Evolutionary conservation across 2,329 filamentous ascomycete species (phyloP).

Genomic region (Cladosporium sp.): DNA sequence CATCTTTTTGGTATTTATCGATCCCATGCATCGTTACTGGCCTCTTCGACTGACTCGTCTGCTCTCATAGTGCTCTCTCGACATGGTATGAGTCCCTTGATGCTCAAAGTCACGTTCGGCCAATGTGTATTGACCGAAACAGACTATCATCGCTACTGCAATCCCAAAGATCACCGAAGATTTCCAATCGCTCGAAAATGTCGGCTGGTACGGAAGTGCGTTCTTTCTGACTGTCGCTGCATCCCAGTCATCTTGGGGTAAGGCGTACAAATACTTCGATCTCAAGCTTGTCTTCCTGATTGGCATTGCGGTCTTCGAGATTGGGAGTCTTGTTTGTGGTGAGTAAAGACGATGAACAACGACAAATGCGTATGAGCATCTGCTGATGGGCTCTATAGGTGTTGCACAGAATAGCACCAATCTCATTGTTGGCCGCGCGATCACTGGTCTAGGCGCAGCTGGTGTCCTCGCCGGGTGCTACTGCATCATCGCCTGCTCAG

Average conservation of each 20-base stretch:
- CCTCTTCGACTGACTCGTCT: conserved; percentile 5
- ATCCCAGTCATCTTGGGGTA: conserved; percentile 44
- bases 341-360: conserved; percentile 36
- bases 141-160: conserved; percentile 31
- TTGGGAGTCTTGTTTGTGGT: conserved; percentile 54
- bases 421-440: conserved; percentile 53
- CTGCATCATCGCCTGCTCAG: conserved; percentile 46
- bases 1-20: conserved; percentile 18
- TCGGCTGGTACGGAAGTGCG: conserved; percentile 29
- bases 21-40: conserved; percentile 17
- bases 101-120: too few species aligned
- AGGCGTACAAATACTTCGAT: conserved; percentile 58
- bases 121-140: conserved; percentile 30
- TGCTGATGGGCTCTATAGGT: too few species aligned
- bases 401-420: conserved; percentile 25
- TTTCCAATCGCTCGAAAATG: conserved; percentile 33
- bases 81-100: too few species aligned
- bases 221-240: conserved; percentile 34
- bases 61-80: too few species aligned
- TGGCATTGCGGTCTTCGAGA: conserved; percentile 43
- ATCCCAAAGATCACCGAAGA: conserved; percentile 35
- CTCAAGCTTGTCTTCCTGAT: conserved; percentile 50
- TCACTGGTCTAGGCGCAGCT: conserved; percentile 52
- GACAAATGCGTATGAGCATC: conserved; percentile 20
- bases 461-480: conserved; percentile 52